Base-by-base conservation (phyloP, 1,139 yeast genomes). In the Lodderomyces metapsilosis region DNA sequence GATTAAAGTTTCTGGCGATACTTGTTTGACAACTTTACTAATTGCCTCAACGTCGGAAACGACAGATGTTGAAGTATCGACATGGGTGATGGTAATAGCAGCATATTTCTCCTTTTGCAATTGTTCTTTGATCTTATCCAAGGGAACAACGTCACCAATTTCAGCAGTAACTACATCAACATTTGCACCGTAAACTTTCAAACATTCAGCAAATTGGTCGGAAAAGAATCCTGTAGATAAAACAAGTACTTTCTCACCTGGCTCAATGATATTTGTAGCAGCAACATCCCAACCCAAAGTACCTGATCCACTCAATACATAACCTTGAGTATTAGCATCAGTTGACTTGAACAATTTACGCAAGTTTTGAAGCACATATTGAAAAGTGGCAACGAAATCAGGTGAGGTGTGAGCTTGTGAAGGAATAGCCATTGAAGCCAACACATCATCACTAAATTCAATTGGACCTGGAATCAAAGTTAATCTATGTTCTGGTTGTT, bases 281-380 rank as follows among this genome's bases (percentile, higher is more conserved):
- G 81, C 84, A 47, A 91, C 72, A 58, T 91, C 98, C 96, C 97
- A 91, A 24, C 98, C 98, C 42, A 91, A 75, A 32, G 98, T 88
- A 44, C 98, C 98, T 2, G 95, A 85, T 32, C 97, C 98, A 4
- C 95, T 76, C 48, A 91, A 62, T 16, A 91, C 87, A 50, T 85
- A 77, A 6, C 92, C 88, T 67, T 88, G 96, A 23, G 94, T 77
- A 11, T 59, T 57, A 18, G 80, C 63, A 57, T 79, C 81, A 18
- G 79, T 67, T 20, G 94, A 84, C 60, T 83, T 78, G 74, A 89
- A 89, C 50, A 91, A 64, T 51, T 71, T 76, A 55, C 97, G 78
- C 56, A 88, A 76, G 61, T 81, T 78, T 56, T 74, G 62, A 58
- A 91, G 74, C 12, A 78, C 84, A 27, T 76, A 63, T 58, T 84